Evolutionary conservation across 208 protist genomes (phyloP), one percentile per base, ranked within the genome.

Genomic region (Acanthamoeba culbertsoni): DNA sequence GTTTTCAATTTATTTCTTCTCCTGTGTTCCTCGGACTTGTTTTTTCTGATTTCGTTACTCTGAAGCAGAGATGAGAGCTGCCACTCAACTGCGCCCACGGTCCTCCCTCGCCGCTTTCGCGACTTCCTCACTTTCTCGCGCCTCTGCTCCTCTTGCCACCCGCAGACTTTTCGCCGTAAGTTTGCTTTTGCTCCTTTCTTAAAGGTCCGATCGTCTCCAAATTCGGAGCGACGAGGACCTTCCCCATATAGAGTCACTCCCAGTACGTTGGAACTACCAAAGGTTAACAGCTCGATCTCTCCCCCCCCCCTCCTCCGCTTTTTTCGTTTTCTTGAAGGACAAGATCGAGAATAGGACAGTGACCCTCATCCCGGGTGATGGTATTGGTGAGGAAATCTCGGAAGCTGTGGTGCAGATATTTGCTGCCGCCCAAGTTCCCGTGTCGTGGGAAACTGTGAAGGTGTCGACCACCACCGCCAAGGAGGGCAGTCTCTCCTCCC

Each of bases 351-450:
- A n/a, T 26, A 86, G 57, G 46, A 86, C 23, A 43, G 95, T 96
- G 40, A 95, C 94, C 5, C 88, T 95, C 20, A 93, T 96, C 42
- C 94, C 95, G 63, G 93, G 95, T 90, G 95, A 96, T 86, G 95
- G 95, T 75, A 96, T 96, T 92, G 95, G 95, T 35, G 79, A 91
- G 86, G 95, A 97, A 82, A 96, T 96, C 68, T 43, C 95, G 28
- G 92, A 91, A 5, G 79, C 95, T 33, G 95, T 96, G 51, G 59
- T 68, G 57, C 57, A 92, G n/a, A 94, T 96, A 23, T 97, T 96
- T 84, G 45, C 73, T n/a, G 95, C 94, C 48, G 96, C 95, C 0
- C 63, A 94, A 65, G 95, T 91, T 46, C 96, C 96, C 86, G 93
- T 97, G 51, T 53, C 73, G 89, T 97, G 95, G 95, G 95, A 96